Percentiles rank a stretch among this genome's conserved stretches.
These are phyloP conservation scores for Neurospora sp. DNA, from an alignment of 495 filamentous ascomycete species.

Conservation along the genomic window DNA sequence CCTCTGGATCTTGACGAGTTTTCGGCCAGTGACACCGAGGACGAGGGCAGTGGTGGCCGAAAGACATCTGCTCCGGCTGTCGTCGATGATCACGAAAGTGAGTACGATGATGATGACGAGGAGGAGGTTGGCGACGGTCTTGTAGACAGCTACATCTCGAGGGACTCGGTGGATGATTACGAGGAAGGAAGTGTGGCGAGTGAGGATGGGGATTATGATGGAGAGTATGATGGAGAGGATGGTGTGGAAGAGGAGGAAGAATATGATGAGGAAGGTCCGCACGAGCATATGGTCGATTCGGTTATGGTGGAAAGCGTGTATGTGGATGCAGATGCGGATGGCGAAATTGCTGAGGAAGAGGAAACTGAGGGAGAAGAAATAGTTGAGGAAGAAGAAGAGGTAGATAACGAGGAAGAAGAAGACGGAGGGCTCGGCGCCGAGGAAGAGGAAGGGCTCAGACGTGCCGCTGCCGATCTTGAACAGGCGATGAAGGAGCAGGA, in stretches of 20 bases:
- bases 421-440: neutral
- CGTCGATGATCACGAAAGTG: slow-evolving; percentile 36
- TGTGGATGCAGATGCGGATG: slow-evolving; percentile 29
- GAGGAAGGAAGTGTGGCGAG: slow-evolving; percentile 36
- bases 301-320: slow-evolving; percentile 20
- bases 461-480: neutral
- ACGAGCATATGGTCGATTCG: slow-evolving; percentile 15
- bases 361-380: slow-evolving; percentile 20
- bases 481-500: neutral
- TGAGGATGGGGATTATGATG: slow-evolving; percentile 28
- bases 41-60: slow-evolving; percentile 34
- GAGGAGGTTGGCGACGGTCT: slow-evolving; percentile 34
- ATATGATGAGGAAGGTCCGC: slow-evolving; percentile 18
- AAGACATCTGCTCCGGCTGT: slow-evolving; percentile 31
- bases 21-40: slow-evolving; percentile 63
- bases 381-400: neutral
- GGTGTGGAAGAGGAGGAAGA: slow-evolving; percentile 27
- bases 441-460: neutral
- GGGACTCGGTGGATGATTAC: slow-evolving; percentile 41
- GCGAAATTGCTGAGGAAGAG: slow-evolving; percentile 29
- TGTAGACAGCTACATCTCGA: slow-evolving; percentile 51
- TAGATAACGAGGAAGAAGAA: neutral
- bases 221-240: slow-evolving; percentile 23
- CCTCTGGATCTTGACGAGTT: slow-evolving; percentile 70
- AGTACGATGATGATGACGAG: slow-evolving; percentile 31